Evolutionary conservation across 2,329 filamentous ascomycete genomes (phyloP), one percentile per base, ranked within the genome.

Genomic region (Fusarium chlamydosporum): DNA sequence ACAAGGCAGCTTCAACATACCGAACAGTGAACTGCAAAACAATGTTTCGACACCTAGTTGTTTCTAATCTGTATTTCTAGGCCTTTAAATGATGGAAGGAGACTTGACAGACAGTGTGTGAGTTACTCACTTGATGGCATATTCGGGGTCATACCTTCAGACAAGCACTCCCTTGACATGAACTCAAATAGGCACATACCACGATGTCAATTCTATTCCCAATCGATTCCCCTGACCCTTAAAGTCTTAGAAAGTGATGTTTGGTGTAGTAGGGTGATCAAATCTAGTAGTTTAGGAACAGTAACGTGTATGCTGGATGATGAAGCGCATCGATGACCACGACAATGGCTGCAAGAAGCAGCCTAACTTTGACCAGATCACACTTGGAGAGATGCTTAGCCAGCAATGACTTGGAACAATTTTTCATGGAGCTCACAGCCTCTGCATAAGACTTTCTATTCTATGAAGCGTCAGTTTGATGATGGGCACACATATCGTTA

Each of bases 21-120:
- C 23, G 11, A 27, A 26, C 16, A 35, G 12, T 48, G 15, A 12
- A 35, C 15, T 16, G 27, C 12, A 9, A 27, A 3, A 9, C 16
- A 29, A 43, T 7, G 7, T 7, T 26, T 6, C 4, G 16, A n/a
- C 16, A 10, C n/a, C 41, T 29, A 4, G 4, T 13, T 2, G 8
- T 6, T n/a, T 43, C 7, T 3, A 8, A 16, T 43, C 41, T 29
- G 18, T 9, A 4, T 29, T 10, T 42, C 16, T n/a, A 11, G 10
- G 12, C 6, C n/a, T 12, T 13, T 6, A 6, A 1, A 3, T 18
- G 9, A 4, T 10, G 3, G 13, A 31, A 9, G n/a, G 18, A 2
- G 9, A n/a, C 9, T 37, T 15, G n/a, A 20, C 16, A 12, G 9
- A 15, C 26, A 15, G 23, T 9, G 13, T 9, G 13, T 13, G 23